Percentiles rank a stretch among this genome's conserved stretches.
Conservation (phyloP, 2,329 filamentous ascomycete genomes). For the Ceratocystis diversiconidia region DNA sequence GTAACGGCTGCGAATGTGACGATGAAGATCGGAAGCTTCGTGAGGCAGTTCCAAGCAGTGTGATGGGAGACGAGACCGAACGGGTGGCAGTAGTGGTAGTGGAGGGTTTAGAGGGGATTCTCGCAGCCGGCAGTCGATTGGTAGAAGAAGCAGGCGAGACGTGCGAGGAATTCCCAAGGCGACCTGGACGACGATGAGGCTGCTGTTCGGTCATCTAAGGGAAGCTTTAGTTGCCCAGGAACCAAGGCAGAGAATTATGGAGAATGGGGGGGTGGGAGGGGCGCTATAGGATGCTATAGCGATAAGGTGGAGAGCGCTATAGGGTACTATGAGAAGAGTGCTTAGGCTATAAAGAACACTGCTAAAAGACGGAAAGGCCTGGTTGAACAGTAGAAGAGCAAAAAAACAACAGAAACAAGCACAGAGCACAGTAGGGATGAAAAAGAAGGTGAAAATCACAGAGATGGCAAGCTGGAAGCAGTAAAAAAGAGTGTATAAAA, state of each 20-base stretch:
- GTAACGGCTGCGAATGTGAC: conserved; percentile 1
- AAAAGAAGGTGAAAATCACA: background rate
- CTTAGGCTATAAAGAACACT: background rate
- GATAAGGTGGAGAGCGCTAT: background rate
- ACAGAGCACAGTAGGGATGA: background rate
- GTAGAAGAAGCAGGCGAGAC: background rate
- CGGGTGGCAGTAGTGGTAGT: background rate
- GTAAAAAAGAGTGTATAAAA: background rate
- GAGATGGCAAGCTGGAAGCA: background rate
- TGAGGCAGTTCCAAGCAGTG: conserved; percentile 3
- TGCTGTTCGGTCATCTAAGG: conserved; percentile 16
- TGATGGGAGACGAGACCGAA: conserved; percentile 13
- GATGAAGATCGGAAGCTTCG: background rate
- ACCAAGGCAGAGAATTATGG: conserved; percentile 16
- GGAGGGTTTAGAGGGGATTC: background rate
- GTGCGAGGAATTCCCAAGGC: conserved; percentile 11
- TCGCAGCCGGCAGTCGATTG: background rate
- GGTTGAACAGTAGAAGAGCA: background rate
- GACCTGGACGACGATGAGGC: conserved; percentile 3
- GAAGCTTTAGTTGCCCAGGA: conserved; percentile 16
- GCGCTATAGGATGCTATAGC: background rate
- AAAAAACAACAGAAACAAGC: background rate
- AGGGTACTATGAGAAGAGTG: background rate
- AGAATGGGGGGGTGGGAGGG: background rate
- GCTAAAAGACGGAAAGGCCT: background rate